phyloP scores from a whole-genome alignment of 345 rosid species.

The Noccaea caerulescens region DNA sequence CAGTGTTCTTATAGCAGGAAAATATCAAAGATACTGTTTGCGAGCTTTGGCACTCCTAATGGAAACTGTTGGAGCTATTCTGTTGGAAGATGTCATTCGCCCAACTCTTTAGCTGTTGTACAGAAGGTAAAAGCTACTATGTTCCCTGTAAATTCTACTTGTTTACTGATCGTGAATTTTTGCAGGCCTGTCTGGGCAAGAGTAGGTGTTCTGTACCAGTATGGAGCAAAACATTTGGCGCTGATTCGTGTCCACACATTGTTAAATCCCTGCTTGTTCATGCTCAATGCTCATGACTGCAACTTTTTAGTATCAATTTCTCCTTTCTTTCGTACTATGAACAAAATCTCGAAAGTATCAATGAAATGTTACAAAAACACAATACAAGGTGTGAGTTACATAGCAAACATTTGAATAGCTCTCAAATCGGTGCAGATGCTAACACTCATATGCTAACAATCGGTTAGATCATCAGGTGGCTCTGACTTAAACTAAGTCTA shows the following conservation, averaged over 20 bases:
- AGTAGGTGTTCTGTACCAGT: conserved; percentile 52
- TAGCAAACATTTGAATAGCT: background rate
- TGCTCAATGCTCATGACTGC: conserved; percentile 52
- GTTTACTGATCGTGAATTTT: background rate
- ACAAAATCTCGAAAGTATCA: conserved; percentile 19
- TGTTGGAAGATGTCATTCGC: conserved; percentile 57
- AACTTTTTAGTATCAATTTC: conserved; percentile 5
- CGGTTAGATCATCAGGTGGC: conserved; percentile 54
- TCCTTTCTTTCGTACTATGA: conserved; percentile 4
- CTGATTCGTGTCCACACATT: conserved; percentile 58
- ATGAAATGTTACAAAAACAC: conserved; percentile 25
- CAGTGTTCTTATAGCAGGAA: conserved; percentile 44
- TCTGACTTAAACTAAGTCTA: conserved; percentile 25
- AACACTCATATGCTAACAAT: conserved; percentile 23
- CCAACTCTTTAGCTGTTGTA: conserved; percentile 45
- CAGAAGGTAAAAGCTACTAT: conserved; percentile 51
- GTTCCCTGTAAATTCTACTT: background rate
- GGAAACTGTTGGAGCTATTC: conserved; percentile 55
- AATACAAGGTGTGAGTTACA: conserved; percentile 25
- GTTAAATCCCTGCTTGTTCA: conserved; percentile 60
- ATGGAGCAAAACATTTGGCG: conserved; percentile 47
- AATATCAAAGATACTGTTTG: conserved; percentile 53
- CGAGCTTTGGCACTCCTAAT: conserved; percentile 61
- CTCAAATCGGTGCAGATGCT: background rate
- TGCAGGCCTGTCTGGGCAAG: conserved; percentile 65